Evolutionary conservation across 768 basidiomycete genomes (phyloP).

Genomic region (Auricularia sp.): DNA sequence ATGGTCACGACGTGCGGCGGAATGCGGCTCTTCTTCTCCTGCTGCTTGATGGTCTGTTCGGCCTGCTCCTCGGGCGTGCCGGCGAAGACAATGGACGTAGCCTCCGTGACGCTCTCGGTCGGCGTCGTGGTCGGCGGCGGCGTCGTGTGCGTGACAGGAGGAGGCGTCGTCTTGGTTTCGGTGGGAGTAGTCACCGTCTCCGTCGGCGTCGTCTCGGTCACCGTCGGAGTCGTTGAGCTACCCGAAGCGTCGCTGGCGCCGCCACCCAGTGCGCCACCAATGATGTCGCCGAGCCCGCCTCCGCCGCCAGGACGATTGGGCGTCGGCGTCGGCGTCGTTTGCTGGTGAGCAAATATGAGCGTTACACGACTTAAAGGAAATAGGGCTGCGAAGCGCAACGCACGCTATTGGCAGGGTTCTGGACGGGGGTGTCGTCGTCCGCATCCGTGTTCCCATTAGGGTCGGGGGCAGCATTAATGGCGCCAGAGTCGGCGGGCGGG

Average conservation of each 20-base stretch:
- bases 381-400: no score
- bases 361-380: no score
- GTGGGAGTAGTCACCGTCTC: not conserved
- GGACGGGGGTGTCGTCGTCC: not conserved
- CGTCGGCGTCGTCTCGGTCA: not conserved
- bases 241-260: not conserved
- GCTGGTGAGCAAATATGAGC: not conserved
- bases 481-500: slow-evolving; percentile 3
- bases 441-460: slow-evolving; percentile 14
- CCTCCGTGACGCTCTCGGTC: slow-evolving; percentile 17
- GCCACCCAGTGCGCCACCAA: not conserved
- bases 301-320: not conserved
- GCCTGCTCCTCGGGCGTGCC: not conserved
- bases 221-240: not conserved
- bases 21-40: slow-evolving; percentile 25
- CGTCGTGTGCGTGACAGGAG: slow-evolving; percentile 11
- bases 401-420: no score
- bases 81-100: slow-evolving; percentile 7
- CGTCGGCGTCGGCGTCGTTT: not conserved
- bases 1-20: slow-evolving; percentile 31
- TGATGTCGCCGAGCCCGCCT: not conserved
- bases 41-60: slow-evolving; percentile 21
- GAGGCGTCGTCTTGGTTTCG: slow-evolving; percentile 1
- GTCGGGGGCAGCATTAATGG: slow-evolving; percentile 8
- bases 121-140: slow-evolving; percentile 13